Conservation (phyloP, 2,329 filamentous ascomycete species). For the Colletotrichum camelliae region DNA sequence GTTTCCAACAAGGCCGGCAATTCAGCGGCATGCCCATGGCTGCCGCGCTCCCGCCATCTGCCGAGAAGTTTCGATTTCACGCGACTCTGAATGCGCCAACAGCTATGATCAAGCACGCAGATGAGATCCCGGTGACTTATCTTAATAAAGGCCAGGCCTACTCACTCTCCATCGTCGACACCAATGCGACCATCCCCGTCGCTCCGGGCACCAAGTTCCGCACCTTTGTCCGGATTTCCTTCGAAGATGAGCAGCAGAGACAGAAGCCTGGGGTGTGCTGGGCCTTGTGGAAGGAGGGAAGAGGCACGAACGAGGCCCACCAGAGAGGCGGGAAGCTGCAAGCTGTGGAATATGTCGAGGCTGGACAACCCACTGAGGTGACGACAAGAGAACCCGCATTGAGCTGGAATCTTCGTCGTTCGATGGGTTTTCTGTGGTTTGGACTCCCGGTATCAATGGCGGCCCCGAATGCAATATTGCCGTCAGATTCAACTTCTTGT, state of each 20-base stretch:
- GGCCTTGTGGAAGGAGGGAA: conserved; percentile 93
- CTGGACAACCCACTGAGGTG: conserved; percentile 62
- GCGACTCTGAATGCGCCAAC: conserved; percentile 92
- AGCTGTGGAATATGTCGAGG: conserved; percentile 91
- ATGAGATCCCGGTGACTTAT: conserved; percentile 97
- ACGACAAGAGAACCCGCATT: conserved; percentile 70
- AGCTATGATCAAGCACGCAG: conserved; percentile 88
- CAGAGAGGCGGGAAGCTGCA: conserved; percentile 91
- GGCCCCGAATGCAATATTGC: conserved; percentile 81
- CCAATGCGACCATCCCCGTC: conserved; percentile 63
- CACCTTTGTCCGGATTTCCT: conserved; percentile 93
- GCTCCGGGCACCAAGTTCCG: conserved; percentile 75
- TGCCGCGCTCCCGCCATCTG: conserved; percentile 55
- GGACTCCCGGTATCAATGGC: conserved; percentile 76
- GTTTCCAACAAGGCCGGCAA: conserved; percentile 61
- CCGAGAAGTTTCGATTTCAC: conserved; percentile 85
- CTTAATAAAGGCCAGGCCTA: conserved; percentile 98
- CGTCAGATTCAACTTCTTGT: conserved; percentile 97
- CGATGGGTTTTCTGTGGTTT: conserved; percentile 90
- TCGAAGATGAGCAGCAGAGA: conserved; percentile 94
- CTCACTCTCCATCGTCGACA: conserved; percentile 83
- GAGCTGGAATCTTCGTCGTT: conserved; percentile 82
- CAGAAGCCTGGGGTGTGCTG: conserved; percentile 83
- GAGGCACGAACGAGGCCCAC: conserved; percentile 94
- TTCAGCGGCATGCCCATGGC: conserved; percentile 51